Conservation (phyloP, 306 rosid genomes). For the Fagus sylvatica region DNA sequence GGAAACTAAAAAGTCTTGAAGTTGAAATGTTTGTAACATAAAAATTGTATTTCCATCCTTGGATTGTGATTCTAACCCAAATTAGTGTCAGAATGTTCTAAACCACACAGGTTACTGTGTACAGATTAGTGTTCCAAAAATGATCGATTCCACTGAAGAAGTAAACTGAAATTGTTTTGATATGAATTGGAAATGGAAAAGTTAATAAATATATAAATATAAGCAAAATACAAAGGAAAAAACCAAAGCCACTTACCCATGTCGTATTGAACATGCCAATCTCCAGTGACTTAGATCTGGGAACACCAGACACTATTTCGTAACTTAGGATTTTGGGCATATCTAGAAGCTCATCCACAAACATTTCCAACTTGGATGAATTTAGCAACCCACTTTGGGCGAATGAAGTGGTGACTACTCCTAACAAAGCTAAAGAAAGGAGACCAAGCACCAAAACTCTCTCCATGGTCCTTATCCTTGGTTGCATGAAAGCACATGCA, state of each 20-base stretch:
- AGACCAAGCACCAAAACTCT: background rate
- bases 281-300: conserved; percentile 32
- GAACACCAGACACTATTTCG: conserved; percentile 22
- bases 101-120: no score
- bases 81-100: no score
- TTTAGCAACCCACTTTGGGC: conserved; percentile 22
- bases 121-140: no score
- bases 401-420: background rate
- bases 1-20: no score
- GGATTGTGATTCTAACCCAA: no score
- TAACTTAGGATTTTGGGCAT: conserved; percentile 41
- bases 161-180: no score
- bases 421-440: background rate
- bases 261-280: conserved; percentile 52
- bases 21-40: no score
- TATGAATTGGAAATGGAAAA: no score
- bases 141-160: no score
- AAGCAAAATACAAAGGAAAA: background rate
- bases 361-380: conserved; percentile 32
- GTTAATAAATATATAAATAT: no score
- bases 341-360: conserved; percentile 48
- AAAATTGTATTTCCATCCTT: no score
- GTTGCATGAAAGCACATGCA: background rate
- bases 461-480: background rate
- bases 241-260: conserved; percentile 29